Evolutionary conservation across 345 rosid genomes (phyloP), one percentile per base, ranked within the genome.

Genomic region (Isatis tinctoria): DNA sequence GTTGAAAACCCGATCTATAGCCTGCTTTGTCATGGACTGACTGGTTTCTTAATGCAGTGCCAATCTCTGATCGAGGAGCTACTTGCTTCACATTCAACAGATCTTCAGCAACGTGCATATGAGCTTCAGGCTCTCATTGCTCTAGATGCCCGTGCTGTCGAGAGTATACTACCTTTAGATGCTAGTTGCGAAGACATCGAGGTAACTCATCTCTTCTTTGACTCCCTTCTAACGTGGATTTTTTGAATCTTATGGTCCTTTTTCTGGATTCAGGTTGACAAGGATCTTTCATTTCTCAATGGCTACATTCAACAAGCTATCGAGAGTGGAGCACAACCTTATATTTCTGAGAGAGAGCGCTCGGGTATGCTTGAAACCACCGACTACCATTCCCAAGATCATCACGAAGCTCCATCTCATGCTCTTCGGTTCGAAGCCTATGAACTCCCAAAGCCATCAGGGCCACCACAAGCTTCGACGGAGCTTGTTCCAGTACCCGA

Each of bases 81-180:
- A 72, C 80, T 88, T 68, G 97, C 92, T 74, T 92, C 99, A 74
- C 96, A 92, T 82, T 95, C 98, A 67, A 87, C 98, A 65, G 99
- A 95, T 81, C 79, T 95, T 79, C 99, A 95, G 88, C 99, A 95
- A 75, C 97, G 97, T 71, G 98, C 98, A 6, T 95, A 95, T 78
- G 99, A 95, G 83, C 89, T 95, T 66, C 94, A 92, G 81, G 88
- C 93, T 52, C 81, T 89, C 61, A 41, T 86, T 76, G 80, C 81
- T 66, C 82, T 95, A 53, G 96, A 90, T 83, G 84, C 82, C 51
- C 85, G 30, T 16, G 83, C 97, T 75, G 86, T 90, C 58, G 88
- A 82, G 80, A 67, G 69, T 65, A 83, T 90, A 53, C 77, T 92
- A 84, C 99, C 99, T 39, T 57, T 85, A 65, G 97, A 95, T 80